Evolutionary conservation across 768 basidiomycete genomes (phyloP).

Genomic region (Naematelia aurantialba): DNA sequence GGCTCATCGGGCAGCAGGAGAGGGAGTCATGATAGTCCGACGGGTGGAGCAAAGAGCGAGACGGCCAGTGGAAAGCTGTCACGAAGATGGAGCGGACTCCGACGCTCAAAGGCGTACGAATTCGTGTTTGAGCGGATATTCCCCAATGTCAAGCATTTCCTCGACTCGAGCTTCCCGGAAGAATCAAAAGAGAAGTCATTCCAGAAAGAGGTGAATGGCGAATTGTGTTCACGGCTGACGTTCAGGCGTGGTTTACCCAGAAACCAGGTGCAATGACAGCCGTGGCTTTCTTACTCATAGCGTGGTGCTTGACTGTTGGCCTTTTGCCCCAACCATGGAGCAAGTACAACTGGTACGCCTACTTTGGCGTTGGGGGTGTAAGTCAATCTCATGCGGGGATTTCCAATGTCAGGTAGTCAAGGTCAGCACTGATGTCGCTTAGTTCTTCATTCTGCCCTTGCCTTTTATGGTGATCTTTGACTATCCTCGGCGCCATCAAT

Average conservation of each 20-base stretch:
- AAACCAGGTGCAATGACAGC: conserved; percentile 35
- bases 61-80: conserved; percentile 21
- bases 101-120: conserved; percentile 30
- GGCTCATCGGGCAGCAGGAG: conserved; percentile 9
- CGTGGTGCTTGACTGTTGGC: conserved; percentile 39
- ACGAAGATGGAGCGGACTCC: conserved; percentile 26
- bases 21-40: conserved; percentile 12
- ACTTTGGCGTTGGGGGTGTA: conserved; percentile 39
- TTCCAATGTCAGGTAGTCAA: background rate
- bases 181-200: conserved; percentile 43
- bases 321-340: conserved; percentile 26
- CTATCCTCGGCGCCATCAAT: conserved; percentile 28
- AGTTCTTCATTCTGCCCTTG: conserved; percentile 44
- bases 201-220: conserved; percentile 45
- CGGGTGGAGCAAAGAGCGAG: conserved; percentile 9
- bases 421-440: background rate
- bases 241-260: conserved; percentile 40
- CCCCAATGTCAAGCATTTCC: conserved; percentile 42
- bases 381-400: conserved; percentile 8
- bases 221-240: background rate
- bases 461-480: conserved; percentile 38
- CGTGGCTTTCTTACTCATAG: conserved; percentile 38
- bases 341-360: conserved; percentile 23
- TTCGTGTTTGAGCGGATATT: conserved; percentile 31
- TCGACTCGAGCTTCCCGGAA: conserved; percentile 46